These are phyloP conservation scores for Ampelocalamus luodianensis DNA, from an alignment of 176 grass and related monocot genomes.

Conservation along the genomic window DNA sequence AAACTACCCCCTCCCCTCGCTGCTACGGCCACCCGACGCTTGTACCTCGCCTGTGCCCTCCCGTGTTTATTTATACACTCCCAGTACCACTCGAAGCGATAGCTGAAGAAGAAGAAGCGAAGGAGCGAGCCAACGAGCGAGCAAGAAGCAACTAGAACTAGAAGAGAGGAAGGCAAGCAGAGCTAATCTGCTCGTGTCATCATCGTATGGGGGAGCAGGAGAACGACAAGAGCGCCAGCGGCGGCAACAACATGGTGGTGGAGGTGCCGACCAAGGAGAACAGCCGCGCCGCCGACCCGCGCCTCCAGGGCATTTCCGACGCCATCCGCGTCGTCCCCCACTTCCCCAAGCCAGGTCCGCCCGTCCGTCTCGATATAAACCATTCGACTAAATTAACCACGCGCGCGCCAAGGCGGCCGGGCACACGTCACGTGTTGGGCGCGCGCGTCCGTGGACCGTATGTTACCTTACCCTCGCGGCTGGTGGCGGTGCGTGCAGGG, in stretches of 20 bases:
- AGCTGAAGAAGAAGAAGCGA: constrained; percentile 10
- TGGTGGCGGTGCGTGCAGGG: constrained; percentile 44
- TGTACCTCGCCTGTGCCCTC: not conserved
- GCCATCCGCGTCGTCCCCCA: constrained; percentile 92
- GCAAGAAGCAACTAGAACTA: not conserved
- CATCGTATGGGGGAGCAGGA: constrained; percentile 54
- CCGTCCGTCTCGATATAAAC: not conserved
- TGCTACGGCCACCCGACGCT: constrained; percentile 42
- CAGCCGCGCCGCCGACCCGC: constrained; percentile 57
- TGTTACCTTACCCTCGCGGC: not conserved
- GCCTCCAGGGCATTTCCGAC: constrained; percentile 74
- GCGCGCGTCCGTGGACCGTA: not conserved
- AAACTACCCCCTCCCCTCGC: not conserved
- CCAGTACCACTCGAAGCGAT: constrained; percentile 36
- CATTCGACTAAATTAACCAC: not conserved
- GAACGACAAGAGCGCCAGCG: not conserved
- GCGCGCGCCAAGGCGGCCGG: not conserved
- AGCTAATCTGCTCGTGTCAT: not conserved
- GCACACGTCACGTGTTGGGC: not conserved
- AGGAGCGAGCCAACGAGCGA: not conserved
- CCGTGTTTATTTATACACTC: constrained; percentile 49
- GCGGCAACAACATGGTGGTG: not conserved
- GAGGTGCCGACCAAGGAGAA: constrained; percentile 40
- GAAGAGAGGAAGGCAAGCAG: not conserved
- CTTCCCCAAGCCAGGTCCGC: constrained; percentile 90